Percentiles rank a stretch among this genome's conserved stretches.
phyloP scores from a whole-genome alignment of 1,139 yeast genomes.

The Taiozyma onychis region DNA sequence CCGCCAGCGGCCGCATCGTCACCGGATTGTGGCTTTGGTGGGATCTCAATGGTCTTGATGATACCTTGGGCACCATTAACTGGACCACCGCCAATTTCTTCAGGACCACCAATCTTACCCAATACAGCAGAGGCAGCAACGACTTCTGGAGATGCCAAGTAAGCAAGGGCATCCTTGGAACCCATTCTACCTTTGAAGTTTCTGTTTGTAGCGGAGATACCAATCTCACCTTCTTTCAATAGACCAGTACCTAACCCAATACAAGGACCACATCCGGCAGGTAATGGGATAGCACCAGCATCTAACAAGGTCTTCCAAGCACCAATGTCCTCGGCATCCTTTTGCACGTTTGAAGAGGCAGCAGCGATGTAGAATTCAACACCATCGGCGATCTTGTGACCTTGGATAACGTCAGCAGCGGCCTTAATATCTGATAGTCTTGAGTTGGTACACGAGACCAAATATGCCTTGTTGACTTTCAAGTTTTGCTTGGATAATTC shows the following conservation, averaged over 20 bases:
- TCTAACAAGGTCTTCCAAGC: constrained; percentile 87
- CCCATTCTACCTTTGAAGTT: constrained; percentile 99
- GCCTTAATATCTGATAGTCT: constrained; percentile 89
- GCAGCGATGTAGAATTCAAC: constrained; percentile 98
- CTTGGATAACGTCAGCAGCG: constrained; percentile 82
- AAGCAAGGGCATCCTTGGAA: constrained; percentile 91
- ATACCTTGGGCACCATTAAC: constrained; percentile 24
- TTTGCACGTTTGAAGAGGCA: constrained; percentile 89
- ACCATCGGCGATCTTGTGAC: constrained; percentile 76
- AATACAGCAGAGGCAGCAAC: constrained; percentile 96
- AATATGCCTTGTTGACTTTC: constrained; percentile 85
- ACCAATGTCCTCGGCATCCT: constrained; percentile 84
- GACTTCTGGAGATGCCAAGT: constrained; percentile 94
- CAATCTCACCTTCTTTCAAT: constrained; percentile 92
- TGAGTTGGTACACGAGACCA: constrained; percentile 97
- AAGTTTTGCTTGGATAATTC: constrained; percentile 70
- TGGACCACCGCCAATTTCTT: constrained; percentile 58
- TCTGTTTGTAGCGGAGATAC: constrained; percentile 97
- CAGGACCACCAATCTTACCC: constrained; percentile 92
- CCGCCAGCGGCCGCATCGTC: constrained; percentile 33
- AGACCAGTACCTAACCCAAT: constrained; percentile 95
- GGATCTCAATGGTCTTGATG: constrained; percentile 41
- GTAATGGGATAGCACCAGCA: constrained; percentile 93
- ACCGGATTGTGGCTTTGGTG: constrained; percentile 30
- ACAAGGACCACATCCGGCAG: constrained; percentile 99